Evolutionary conservation across 306 rosid species (phyloP), one percentile per base, ranked within the genome.

Genomic region (Fragaria vesca): DNA sequence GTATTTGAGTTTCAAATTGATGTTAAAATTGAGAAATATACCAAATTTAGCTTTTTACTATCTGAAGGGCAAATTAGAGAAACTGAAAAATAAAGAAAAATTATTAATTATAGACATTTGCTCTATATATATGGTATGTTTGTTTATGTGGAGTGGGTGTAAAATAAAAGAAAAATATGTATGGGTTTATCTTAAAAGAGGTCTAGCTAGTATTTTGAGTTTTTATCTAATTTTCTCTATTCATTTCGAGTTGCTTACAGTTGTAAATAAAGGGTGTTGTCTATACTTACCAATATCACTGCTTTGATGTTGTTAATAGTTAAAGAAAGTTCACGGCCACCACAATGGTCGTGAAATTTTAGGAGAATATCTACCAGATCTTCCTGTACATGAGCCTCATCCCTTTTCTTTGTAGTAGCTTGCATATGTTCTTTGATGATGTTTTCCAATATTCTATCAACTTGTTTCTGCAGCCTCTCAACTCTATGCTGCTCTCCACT

Each of bases 401-500:
- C 72, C 10, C 20, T 48, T 36, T 74, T 45, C 34, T 1, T 16
- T 12, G 32, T 43, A 12, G 74, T 16, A 16, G 8, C 28, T n/a
- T 32, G 72, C 18, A 45, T 68, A 4, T 60, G 80, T 34, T 76
- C 76, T 46, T 50, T 51, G 34, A 76, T 50, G 2, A 81, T 76
- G 61, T 42, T 76, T 12, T 71, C 77, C 36, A 69, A 0, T 21
- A 81, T 60, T 7, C 58, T 76, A 15, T 81, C 84, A 18, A 28
- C 15, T 60, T 18, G 4, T 26, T 67, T n/a, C 0, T 76, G 79
- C n/a, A 77, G n/a, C 45, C 36, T 73, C 71, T 82, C 82, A 62
- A 87, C 69, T 80, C 65, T 79, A 21, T 65, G 66, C 72, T 74
- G 75, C 73, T 70, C n/a, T 1, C 86, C 81, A 24, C 74, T 61